These are phyloP conservation scores for Lipomyces oligophaga DNA, from an alignment of 805 yeast genomes.

Conservation along the genomic window DNA sequence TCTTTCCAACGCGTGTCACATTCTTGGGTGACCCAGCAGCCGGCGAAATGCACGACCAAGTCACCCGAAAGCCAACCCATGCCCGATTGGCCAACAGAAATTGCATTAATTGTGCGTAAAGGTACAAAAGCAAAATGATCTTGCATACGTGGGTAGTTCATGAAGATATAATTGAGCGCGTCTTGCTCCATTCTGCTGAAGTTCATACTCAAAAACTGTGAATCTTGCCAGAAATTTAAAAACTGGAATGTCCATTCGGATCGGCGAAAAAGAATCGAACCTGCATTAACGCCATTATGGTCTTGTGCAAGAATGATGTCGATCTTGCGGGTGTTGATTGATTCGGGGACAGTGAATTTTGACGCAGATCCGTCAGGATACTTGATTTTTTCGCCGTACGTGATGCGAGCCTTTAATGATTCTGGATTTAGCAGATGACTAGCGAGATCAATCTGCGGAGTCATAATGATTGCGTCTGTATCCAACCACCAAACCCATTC, in stretches of 20 bases:
- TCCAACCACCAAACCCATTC: slow-evolving; percentile 44
- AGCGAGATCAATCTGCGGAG: slow-evolving; percentile 33
- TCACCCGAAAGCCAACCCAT: slow-evolving; percentile 29
- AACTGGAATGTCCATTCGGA: slow-evolving; percentile 69
- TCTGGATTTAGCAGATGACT: slow-evolving; percentile 33
- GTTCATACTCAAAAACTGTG: slow-evolving; percentile 75
- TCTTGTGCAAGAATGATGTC: slow-evolving; percentile 79
- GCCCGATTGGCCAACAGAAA: slow-evolving; percentile 14
- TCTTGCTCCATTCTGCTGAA: slow-evolving; percentile 87
- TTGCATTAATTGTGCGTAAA: slow-evolving; percentile 28
- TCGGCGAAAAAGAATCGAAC: slow-evolving; percentile 68
- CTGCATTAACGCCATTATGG: slow-evolving; percentile 82
- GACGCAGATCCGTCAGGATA: slow-evolving; percentile 17
- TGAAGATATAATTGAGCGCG: slow-evolving; percentile 59
- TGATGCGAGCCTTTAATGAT: slow-evolving; percentile 30
- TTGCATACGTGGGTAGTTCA: slow-evolving; percentile 19
- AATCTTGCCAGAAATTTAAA: slow-evolving; percentile 83
- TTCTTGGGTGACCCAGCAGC: slow-evolving; percentile 28
- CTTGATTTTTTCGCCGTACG: slow-evolving; percentile 23
- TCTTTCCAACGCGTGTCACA: slow-evolving; percentile 23
- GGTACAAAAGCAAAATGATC: slow-evolving; percentile 27
- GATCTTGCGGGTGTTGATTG: slow-evolving; percentile 33
- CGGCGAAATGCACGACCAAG: slow-evolving; percentile 29
- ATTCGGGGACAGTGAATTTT: slow-evolving; percentile 12
- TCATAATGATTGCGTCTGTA: slow-evolving; percentile 38